Percentiles rank a stretch among this genome's conserved stretches.
These are phyloP conservation scores for Coccomyxa subellipsoidea DNA, from an alignment of 163 green algal species.

Conservation along the genomic window DNA sequence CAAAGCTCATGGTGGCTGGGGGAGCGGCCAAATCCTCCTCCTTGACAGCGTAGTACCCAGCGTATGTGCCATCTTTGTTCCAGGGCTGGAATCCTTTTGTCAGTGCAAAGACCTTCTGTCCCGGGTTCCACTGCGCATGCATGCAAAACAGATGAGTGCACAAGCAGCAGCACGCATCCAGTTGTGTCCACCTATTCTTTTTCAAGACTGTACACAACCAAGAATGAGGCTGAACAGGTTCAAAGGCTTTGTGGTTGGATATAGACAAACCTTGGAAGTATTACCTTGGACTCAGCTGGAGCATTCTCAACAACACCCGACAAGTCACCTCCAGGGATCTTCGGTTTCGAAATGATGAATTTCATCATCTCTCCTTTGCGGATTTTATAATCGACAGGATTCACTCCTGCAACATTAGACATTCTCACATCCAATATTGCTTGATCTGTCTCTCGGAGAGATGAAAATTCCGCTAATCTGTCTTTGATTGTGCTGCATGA, in stretches of 20 bases:
- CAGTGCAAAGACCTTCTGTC: constrained; percentile 48
- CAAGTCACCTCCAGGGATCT: constrained; percentile 55
- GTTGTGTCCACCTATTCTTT: no score
- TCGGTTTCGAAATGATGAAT: not conserved
- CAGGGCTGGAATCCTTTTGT: constrained; percentile 8
- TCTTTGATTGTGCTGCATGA: no score
- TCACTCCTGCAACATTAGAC: constrained; percentile 2
- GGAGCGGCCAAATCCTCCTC: constrained; percentile 23
- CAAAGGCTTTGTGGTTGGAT: no score
- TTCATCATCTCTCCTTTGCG: not conserved
- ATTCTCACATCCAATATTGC: not conserved
- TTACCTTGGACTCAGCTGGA: constrained; percentile 26
- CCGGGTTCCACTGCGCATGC: constrained; percentile 20
- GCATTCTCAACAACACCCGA: constrained; percentile 45
- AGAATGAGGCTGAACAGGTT: no score
- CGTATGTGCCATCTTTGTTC: constrained; percentile 7
- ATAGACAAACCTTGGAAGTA: no score
- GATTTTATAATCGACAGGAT: constrained; percentile 23
- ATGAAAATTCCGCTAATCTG: no score
- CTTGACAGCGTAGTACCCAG: constrained; percentile 31
- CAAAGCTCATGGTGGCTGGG: constrained; percentile 23
- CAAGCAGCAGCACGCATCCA: not conserved
- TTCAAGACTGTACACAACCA: no score
- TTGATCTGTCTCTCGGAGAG: not conserved
- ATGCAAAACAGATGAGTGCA: not conserved